Evolutionary conservation across 1,139 yeast species (phyloP), one percentile per base, ranked within the genome.

Genomic region (Kluyveromyces sp.): DNA sequence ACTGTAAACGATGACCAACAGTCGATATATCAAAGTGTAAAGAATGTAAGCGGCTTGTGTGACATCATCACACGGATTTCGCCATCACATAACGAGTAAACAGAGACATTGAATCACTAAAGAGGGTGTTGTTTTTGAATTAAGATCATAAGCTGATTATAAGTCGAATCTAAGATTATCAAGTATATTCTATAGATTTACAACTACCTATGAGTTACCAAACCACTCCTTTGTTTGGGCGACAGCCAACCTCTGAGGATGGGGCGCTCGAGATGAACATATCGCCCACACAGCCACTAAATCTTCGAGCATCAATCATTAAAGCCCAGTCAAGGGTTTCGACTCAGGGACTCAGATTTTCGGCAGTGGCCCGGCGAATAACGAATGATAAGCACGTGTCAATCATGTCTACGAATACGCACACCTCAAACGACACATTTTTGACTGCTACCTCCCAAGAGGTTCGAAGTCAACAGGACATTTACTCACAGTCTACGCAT

Each of bases 281-380:
- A n/a, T 39, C 42, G 15, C 42, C 42, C 7, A 39, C 42, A 3
- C 20, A 39, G 26, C 42, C 42, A 2, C 29, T 39, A 4, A 36
- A 38, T 31, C 20, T 38, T 11, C 17, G 41, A 22, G 20, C 36
- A 8, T 38, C 41, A 7, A 38, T 38, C 3, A 22, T 31, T 12
- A 30, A 32, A 38, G 41, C 41, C 11, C 41, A 38, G 20, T 16
- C 31, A 6, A 31, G 29, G 13, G n/a, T 19, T 7, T 35, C 39
- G 11, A 20, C 39, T 22, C 26, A 38, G 3, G 19, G 26, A 19
- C 31, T 31, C n/a, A 26, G 41, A n/a, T 19, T 38, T 9, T 38
- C 41, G 6, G 31, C 36, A 3, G 32, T 38, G 4, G 41, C 36
- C 13, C 41, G 32, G 13, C 22, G 41, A 19, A 13, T 38, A 13